phyloP scores from a whole-genome alignment of 345 rosid species.

The Lepidium sativum region DNA sequence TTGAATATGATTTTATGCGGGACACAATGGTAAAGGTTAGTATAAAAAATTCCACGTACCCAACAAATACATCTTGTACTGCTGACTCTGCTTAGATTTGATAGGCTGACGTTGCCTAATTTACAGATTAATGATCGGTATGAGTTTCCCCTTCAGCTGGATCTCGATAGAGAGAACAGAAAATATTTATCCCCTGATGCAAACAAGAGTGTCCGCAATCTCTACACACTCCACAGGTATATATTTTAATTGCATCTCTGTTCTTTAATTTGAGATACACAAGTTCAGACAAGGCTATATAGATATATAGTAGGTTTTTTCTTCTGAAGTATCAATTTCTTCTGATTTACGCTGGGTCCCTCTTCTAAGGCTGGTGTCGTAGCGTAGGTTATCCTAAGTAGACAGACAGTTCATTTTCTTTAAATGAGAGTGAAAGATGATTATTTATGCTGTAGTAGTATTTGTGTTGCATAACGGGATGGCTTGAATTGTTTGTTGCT shows the following conservation, averaged over 20 bases:
- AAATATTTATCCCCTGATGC: slow-evolving; percentile 89
- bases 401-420: not conserved
- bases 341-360: not conserved
- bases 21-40: slow-evolving; percentile 97
- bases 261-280: not conserved
- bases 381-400: not conserved
- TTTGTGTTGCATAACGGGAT: not conserved
- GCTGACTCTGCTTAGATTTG: slow-evolving; percentile 1
- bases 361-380: not conserved
- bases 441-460: not conserved
- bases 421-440: not conserved
- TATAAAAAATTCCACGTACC: not conserved
- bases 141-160: slow-evolving; percentile 93
- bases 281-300: not conserved
- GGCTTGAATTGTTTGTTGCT: slow-evolving; percentile 9
- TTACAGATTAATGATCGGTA: slow-evolving; percentile 89
- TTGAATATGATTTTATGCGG: slow-evolving; percentile 95
- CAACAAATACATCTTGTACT: not conserved
- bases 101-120: slow-evolving; percentile 5
- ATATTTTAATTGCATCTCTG: not conserved
- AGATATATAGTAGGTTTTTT: not conserved
- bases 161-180: slow-evolving; percentile 80
- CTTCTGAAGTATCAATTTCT: not conserved
- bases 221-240: slow-evolving; percentile 90
- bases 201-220: slow-evolving; percentile 80